Evolutionary conservation across 2,329 filamentous ascomycete species (phyloP).

Genomic region (Fusarium duplospermum): DNA sequence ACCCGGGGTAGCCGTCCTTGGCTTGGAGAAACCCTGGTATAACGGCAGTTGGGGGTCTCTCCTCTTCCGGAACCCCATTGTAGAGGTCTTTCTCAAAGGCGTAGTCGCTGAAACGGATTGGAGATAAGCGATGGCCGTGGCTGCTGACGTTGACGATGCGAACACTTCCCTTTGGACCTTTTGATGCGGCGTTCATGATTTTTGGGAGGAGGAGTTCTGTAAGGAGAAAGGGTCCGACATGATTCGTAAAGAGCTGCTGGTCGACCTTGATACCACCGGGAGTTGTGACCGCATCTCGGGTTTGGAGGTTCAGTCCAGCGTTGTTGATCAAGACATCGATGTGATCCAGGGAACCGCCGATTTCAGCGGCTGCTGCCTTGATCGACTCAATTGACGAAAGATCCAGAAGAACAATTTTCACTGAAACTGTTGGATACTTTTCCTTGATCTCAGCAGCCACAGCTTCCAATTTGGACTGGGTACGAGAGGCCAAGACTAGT

Average conservation of each 20-base stretch:
- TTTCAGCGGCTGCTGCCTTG: not conserved
- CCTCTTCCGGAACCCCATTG: conserved; percentile 12
- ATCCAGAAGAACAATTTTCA: conserved; percentile 5
- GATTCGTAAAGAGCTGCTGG: conserved; percentile 49
- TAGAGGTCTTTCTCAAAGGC: conserved; percentile 48
- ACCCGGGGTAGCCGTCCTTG: conserved; percentile 32
- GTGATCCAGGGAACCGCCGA: not conserved
- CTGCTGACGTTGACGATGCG: conserved; percentile 59
- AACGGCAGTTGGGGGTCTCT: conserved; percentile 7
- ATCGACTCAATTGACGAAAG: conserved; percentile 16
- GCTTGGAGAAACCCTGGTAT: conserved; percentile 7
- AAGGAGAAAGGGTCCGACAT: conserved; percentile 54
- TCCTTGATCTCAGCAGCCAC: conserved; percentile 5
- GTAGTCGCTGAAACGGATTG: conserved; percentile 57
- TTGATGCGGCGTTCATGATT: conserved; percentile 30
- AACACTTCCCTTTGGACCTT: conserved; percentile 16
- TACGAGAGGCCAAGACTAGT: conserved; percentile 15
- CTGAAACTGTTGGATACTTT: not conserved
- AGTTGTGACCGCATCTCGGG: conserved; percentile 2
- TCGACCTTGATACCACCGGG: not conserved
- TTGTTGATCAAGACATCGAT: conserved; percentile 30
- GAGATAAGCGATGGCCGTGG: conserved; percentile 55
- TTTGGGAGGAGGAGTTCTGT: conserved; percentile 53
- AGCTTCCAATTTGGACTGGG: not conserved
- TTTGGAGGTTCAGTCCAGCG: conserved; percentile 19